Percentiles rank a stretch among this genome's conserved stretches.
Evolutionary conservation across 352 stramenopile species (phyloP).

Genomic region (Pythium phragmiticola): DNA sequence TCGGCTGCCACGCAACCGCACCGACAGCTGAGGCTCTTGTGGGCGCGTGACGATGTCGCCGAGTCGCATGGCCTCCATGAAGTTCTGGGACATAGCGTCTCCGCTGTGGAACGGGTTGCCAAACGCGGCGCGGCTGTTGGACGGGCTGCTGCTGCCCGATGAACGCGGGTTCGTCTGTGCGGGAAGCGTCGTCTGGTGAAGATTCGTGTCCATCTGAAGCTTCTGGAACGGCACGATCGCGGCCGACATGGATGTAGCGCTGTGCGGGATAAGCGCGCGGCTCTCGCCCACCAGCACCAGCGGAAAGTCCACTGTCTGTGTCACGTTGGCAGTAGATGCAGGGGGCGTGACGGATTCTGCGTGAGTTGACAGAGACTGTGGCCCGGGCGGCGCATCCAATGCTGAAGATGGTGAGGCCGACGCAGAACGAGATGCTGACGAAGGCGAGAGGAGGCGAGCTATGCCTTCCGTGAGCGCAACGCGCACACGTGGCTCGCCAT

Average conservation of each 20-base stretch:
- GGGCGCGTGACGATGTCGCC: slow-evolving; percentile 41
- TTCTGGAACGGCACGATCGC: slow-evolving; percentile 84
- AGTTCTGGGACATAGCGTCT: slow-evolving; percentile 51
- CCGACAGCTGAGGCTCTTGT: slow-evolving; percentile 67
- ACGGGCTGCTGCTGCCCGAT: slow-evolving; percentile 10
- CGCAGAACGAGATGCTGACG: neutral
- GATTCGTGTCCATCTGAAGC: slow-evolving; percentile 72
- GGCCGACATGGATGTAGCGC: slow-evolving; percentile 29
- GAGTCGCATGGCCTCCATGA: slow-evolving; percentile 68
- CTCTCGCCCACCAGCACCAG: slow-evolving; percentile 46
- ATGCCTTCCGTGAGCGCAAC: slow-evolving; percentile 33
- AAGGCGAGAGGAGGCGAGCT: neutral
- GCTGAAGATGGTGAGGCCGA: neutral
- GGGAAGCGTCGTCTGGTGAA: slow-evolving; percentile 70
- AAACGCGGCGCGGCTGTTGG: slow-evolving; percentile 13
- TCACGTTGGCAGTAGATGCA: neutral
- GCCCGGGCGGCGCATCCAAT: neutral
- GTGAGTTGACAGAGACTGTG: slow-evolving; percentile 2
- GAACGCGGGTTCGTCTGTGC: slow-evolving; percentile 2
- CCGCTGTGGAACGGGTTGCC: slow-evolving; percentile 20
- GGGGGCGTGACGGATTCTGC: slow-evolving; percentile 1
- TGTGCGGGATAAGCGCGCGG: slow-evolving; percentile 6
- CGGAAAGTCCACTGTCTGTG: slow-evolving; percentile 44
- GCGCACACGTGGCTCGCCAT: slow-evolving; percentile 50
- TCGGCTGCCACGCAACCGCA: slow-evolving; percentile 58